Conservation (phyloP, 768 basidiomycete genomes). For the Tylopilus plumbeoviolaceoides region DNA sequence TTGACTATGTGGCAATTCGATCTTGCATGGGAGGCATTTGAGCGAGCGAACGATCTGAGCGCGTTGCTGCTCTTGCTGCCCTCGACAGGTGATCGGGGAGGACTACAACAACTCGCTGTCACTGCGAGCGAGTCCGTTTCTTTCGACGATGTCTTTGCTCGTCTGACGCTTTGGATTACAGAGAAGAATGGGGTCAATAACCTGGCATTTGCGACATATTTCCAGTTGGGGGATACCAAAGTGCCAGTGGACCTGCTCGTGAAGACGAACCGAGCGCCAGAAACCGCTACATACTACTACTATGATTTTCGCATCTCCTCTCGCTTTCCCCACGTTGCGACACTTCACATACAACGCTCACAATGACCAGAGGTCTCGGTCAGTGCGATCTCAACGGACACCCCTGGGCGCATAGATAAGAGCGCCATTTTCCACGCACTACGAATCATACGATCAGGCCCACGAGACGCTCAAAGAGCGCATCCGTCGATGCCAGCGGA, state of each 20-base stretch:
- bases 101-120: conserved; percentile 58
- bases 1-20: too few relatives aligned
- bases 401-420: conserved; percentile 36
- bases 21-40: too few relatives aligned
- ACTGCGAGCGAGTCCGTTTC: conserved; percentile 55
- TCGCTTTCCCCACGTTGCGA: too few relatives aligned
- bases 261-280: conserved; percentile 81
- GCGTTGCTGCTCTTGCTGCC: conserved; percentile 83
- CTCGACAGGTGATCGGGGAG: conserved; percentile 73
- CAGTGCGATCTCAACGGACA: too few relatives aligned
- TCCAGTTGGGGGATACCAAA: conserved; percentile 78
- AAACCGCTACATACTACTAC: conserved; percentile 54
- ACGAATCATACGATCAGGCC: conserved; percentile 76
- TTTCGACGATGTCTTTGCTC: too few relatives aligned
- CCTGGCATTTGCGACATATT: conserved; percentile 84
- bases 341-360: too few relatives aligned
- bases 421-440: conserved; percentile 72
- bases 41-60: conserved; percentile 57
- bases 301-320: too few relatives aligned
- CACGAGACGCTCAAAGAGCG: conserved; percentile 89
- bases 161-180: conserved; percentile 18
- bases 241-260: conserved; percentile 83
- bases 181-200: conserved; percentile 84
- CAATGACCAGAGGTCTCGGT: too few relatives aligned
- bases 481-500: conserved; percentile 87